Conservation (phyloP, 371 early-diverging fungal species). For the Syncephalastrum contaminatum region DNA sequence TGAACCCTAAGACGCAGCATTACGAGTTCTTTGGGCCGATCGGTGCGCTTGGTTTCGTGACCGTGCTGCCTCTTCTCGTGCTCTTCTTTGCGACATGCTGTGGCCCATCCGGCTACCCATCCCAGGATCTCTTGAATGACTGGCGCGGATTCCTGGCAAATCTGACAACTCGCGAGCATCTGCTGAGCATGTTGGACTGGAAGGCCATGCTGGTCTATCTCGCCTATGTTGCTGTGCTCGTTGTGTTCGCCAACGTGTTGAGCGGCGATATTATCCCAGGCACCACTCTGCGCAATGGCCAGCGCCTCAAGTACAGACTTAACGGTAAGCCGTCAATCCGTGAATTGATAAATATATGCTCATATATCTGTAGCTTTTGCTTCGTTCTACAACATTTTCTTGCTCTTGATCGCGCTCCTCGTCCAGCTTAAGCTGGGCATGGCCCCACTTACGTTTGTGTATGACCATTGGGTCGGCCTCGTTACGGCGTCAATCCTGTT, state of each 20-base stretch:
- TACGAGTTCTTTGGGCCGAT: conserved; percentile 86
- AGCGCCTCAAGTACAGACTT: conserved; percentile 64
- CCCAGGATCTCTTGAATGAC: conserved; percentile 28
- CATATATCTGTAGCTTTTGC: conserved; percentile 24
- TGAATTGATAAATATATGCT: too few relatives aligned
- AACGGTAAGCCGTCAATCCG: conserved; percentile 61
- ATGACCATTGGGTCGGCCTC: conserved; percentile 75
- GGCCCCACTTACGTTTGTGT: conserved; percentile 65
- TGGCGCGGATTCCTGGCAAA: conserved; percentile 15
- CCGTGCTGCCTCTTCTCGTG: conserved; percentile 62
- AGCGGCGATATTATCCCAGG: conserved; percentile 74
- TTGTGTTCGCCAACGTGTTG: conserved; percentile 59
- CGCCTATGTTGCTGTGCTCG: conserved; percentile 72
- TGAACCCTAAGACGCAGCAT: conserved; percentile 56
- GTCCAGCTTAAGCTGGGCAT: conserved; percentile 21
- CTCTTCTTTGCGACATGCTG: conserved; percentile 43
- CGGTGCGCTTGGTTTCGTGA: conserved; percentile 68
- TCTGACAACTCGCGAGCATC: conserved; percentile 19
- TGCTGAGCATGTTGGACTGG: conserved; percentile 34
- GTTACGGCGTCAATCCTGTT: conserved; percentile 68
- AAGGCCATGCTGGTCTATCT: conserved; percentile 61
- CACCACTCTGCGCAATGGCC: conserved; percentile 66
- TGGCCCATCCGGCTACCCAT: conserved; percentile 41
- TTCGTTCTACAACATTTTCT: conserved; percentile 57
- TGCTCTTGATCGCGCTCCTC: conserved; percentile 42